phyloP scores from a whole-genome alignment of 148 eudicot genomes.

The Vaccinium darrowii region DNA sequence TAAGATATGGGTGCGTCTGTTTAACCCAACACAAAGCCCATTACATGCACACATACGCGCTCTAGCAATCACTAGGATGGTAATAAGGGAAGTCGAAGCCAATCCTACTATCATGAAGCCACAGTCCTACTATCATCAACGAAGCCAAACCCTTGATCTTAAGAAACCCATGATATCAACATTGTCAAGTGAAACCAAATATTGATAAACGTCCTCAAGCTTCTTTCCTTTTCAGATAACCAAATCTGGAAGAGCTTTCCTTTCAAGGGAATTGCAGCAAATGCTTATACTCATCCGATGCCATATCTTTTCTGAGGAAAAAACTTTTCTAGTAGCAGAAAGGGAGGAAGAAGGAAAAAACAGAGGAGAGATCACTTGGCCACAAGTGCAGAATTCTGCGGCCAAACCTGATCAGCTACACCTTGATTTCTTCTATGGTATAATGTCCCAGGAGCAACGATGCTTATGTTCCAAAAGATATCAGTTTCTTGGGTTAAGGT shows the following conservation, averaged over 20 bases:
- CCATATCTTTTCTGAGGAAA: neutral
- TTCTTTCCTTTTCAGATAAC: neutral
- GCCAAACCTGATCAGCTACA: conserved; percentile 4
- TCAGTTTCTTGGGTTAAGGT: conserved; percentile 33
- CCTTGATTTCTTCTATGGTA: neutral
- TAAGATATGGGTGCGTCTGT: neutral
- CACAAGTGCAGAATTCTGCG: neutral
- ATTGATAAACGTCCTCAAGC: neutral
- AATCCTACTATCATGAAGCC: neutral
- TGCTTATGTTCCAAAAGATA: neutral
- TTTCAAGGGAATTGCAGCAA: neutral
- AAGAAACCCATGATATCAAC: neutral
- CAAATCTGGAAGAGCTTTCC: neutral
- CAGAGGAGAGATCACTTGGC: neutral
- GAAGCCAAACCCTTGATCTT: neutral
- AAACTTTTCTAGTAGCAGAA: neutral
- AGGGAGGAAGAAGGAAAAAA: neutral
- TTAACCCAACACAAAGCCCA: neutral
- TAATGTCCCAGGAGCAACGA: neutral
- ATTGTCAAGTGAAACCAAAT: neutral
- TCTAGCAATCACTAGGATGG: neutral
- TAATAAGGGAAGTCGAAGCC: neutral
- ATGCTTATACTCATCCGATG: neutral
- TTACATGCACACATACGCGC: too few species aligned
- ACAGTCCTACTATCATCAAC: neutral